These are phyloP conservation scores for Xylaria sp. DNA, from an alignment of 2,329 filamentous ascomycete species.

Conservation along the genomic window DNA sequence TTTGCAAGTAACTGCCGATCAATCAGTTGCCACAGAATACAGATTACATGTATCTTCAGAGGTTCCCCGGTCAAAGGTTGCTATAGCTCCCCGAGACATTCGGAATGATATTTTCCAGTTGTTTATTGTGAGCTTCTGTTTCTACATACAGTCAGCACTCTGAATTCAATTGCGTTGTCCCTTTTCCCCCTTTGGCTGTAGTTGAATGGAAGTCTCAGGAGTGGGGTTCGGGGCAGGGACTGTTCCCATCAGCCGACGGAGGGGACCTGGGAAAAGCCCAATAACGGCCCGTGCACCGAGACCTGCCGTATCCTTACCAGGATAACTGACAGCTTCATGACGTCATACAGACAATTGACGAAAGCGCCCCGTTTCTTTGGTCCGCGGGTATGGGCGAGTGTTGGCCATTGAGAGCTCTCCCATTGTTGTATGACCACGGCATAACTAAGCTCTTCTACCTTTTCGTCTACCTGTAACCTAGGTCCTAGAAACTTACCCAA, in stretches of 20 bases:
- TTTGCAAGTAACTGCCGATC: too few relatives aligned
- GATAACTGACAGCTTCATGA: conserved; percentile 17
- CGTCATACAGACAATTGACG: conserved; percentile 10
- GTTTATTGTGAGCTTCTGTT: too few relatives aligned
- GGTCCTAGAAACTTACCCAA: conserved; percentile 3
- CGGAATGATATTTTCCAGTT: too few relatives aligned
- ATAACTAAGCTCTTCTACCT: conserved; percentile 16
- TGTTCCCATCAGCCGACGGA: conserved; percentile 18
- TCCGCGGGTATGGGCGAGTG: neutral
- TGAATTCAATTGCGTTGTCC: too few relatives aligned
- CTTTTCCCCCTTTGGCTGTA: too few relatives aligned
- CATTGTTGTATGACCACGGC: conserved; percentile 22
- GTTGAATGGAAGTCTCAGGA: too few relatives aligned
- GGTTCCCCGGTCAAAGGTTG: too few relatives aligned
- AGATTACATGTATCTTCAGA: too few relatives aligned
- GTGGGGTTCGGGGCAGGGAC: conserved; percentile 16
- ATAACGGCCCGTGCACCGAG: conserved; percentile 1
- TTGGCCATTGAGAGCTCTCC: conserved; percentile 15
- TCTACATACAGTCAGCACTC: too few relatives aligned
- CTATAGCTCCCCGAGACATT: too few relatives aligned
- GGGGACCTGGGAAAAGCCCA: conserved; percentile 6
- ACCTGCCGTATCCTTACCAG: conserved; percentile 7
- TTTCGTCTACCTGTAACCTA: conserved; percentile 2
- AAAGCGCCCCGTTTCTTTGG: conserved; percentile 8
- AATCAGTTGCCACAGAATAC: too few relatives aligned